These are phyloP conservation scores for Vachellia pachyceras DNA, from an alignment of 306 rosid genomes.

Conservation along the genomic window DNA sequence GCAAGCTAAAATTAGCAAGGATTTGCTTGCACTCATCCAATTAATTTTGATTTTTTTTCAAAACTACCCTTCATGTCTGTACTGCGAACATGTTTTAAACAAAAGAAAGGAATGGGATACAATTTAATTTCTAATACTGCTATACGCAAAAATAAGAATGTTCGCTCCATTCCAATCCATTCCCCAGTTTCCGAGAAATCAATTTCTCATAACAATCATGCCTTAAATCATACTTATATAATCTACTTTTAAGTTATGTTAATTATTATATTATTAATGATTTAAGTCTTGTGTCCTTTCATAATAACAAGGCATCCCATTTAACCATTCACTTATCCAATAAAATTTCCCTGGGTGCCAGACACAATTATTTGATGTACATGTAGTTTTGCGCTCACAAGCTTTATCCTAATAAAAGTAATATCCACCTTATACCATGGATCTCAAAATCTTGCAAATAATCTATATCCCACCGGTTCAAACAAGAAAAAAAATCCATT, in stretches of 20 bases:
- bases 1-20: constrained; percentile 15
- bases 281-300: neutral
- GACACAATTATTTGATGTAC: neutral
- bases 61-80: constrained; percentile 8
- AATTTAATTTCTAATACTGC: constrained; percentile 3
- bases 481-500: neutral
- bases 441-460: constrained; percentile 11
- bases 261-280: neutral
- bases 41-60: neutral
- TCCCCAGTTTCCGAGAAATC: constrained; percentile 21
- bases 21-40: neutral
- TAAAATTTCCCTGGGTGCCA: constrained; percentile 2
- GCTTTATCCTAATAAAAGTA: neutral
- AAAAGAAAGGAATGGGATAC: constrained; percentile 2
- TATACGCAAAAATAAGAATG: constrained; percentile 5
- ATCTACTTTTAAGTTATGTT: constrained; percentile 4
- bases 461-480: neutral
- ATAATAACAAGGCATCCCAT: neutral
- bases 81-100: neutral
- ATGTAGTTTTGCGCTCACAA: neutral
- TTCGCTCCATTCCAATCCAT: neutral
- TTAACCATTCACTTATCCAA: constrained; percentile 23
- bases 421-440: neutral
- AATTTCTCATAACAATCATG: neutral
- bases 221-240: constrained; percentile 7